These are phyloP conservation scores for Trypanosoma melophagium DNA, from an alignment of 208 protist species.

Conservation along the genomic window DNA sequence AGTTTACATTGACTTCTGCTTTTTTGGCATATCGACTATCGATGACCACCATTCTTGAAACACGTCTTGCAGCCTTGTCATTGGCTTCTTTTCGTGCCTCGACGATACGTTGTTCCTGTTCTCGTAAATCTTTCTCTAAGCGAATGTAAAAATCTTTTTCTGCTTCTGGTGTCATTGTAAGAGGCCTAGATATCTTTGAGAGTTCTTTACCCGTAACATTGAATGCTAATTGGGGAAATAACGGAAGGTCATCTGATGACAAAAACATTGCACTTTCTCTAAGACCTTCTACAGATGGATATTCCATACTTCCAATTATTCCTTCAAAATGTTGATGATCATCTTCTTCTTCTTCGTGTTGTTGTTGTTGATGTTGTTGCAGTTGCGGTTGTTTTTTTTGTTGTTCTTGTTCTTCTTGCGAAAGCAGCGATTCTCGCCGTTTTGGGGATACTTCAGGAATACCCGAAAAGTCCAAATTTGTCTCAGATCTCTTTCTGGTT, in stretches of 20 bases:
- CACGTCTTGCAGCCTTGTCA: neutral
- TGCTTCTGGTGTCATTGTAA: neutral
- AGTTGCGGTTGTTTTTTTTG: conserved; percentile 2
- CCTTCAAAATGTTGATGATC: conserved; percentile 8
- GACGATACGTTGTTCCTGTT: conserved; percentile 28
- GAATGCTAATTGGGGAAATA: conserved; percentile 19
- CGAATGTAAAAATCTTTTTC: neutral
- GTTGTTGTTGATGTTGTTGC: neutral
- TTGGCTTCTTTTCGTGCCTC: conserved; percentile 14
- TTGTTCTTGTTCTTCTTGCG: neutral
- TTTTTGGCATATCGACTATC: conserved; percentile 18
- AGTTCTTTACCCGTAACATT: neutral
- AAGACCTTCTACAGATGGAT: conserved; percentile 23
- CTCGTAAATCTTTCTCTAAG: conserved; percentile 23
- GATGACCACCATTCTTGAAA: conserved; percentile 19
- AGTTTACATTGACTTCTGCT: neutral
- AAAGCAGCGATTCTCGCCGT: conserved; percentile 6
- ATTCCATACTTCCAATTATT: conserved; percentile 26
- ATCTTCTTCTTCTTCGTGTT: neutral
- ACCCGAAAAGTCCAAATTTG: neutral
- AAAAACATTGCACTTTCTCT: conserved; percentile 8
- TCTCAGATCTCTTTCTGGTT: neutral
- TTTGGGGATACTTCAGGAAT: conserved; percentile 1
- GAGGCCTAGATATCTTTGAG: neutral
- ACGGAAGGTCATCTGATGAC: conserved; percentile 22